phyloP scores from a whole-genome alignment of 768 basidiomycete species.

The Neoboletus magnificus region DNA sequence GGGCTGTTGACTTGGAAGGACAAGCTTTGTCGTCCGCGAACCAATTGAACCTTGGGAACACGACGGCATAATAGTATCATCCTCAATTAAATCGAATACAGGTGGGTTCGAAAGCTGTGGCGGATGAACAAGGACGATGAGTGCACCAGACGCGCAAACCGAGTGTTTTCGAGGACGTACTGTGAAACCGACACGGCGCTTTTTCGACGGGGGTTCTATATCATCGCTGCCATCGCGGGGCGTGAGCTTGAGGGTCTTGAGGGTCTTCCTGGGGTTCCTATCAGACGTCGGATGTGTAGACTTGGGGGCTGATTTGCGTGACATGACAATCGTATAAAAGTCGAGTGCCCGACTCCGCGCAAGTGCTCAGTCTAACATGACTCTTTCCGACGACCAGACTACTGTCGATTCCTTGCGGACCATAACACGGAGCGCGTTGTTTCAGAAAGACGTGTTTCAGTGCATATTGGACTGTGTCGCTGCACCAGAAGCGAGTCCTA shows the following conservation, averaged over 20 bases:
- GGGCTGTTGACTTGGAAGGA: background rate
- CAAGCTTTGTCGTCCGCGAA: background rate
- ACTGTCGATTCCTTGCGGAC: background rate
- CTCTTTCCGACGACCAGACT: background rate
- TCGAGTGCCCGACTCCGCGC: background rate
- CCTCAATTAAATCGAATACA: constrained; percentile 19
- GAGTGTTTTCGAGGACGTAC: background rate
- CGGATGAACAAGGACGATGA: background rate
- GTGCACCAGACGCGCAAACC: background rate
- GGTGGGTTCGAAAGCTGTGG: constrained; percentile 22
- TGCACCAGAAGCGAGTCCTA: background rate
- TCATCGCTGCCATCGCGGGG: constrained; percentile 10
- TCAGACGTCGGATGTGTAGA: constrained; percentile 3
- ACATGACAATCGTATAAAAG: constrained; percentile 11
- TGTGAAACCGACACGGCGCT: constrained; percentile 6
- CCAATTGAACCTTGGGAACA: constrained; percentile 1
- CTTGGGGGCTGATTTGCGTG: constrained; percentile 16
- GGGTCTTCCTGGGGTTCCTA: constrained; percentile 11
- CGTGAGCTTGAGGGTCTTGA: constrained; percentile 26
- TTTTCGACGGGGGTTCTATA: constrained; percentile 22
- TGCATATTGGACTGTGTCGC: background rate
- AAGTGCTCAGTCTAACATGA: background rate
- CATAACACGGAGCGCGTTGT: background rate
- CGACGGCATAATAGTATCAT: constrained; percentile 7
- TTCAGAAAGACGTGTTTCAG: background rate